Evolutionary conservation across 176 grass and related monocot species (phyloP), one percentile per base, ranked within the genome.

Genomic region (Pharus latifolius): DNA sequence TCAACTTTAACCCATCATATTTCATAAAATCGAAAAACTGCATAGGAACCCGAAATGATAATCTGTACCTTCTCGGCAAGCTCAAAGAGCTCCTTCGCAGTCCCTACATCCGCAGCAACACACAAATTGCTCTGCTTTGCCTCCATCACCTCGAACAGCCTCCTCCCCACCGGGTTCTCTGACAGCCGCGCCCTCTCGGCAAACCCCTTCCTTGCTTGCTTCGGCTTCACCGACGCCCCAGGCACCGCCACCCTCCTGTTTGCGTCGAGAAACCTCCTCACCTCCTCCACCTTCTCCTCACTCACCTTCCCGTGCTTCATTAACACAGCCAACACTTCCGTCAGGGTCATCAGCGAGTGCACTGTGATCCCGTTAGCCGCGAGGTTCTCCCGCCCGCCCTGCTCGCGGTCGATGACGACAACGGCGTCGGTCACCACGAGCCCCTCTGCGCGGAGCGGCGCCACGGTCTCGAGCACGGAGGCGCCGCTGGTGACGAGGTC

Each of bases 401-500:
- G 94, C 83, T 97, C 73, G 49, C 94, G 81, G 61, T 97, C 89
- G 6, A 97, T 91, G 0, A 97, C 94, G 3, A 97, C 94, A 30
- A 92, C 84, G 10, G 89, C 83, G 7, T 97, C 89, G 0, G 49
- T 19, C 2, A 98, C 87, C 1, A 59, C 47, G 29, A 98, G 70
- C 2, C 89, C 94, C 77, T 84, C 75, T 6, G 52, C 71, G 32
- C 83, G 87, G 81, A 98, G 89, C 15, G 89, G 84, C 0, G 32
- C 53, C 0, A 78, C 84, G 45, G 89, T 98, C 70, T 98, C 94
- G 44, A 98, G 82, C 41, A 98, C 94, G 42, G 94, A 98, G 2
- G 94, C 56, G 17, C 89, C 94, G 62, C 94, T 98, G 54, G 94
- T 98, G 66, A 98, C 89, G 62, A 98, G 77, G 49, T 92, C 94